Evolutionary conservation across 2,329 filamentous ascomycete genomes (phyloP).

Genomic region (Ascochyta lentis): DNA sequence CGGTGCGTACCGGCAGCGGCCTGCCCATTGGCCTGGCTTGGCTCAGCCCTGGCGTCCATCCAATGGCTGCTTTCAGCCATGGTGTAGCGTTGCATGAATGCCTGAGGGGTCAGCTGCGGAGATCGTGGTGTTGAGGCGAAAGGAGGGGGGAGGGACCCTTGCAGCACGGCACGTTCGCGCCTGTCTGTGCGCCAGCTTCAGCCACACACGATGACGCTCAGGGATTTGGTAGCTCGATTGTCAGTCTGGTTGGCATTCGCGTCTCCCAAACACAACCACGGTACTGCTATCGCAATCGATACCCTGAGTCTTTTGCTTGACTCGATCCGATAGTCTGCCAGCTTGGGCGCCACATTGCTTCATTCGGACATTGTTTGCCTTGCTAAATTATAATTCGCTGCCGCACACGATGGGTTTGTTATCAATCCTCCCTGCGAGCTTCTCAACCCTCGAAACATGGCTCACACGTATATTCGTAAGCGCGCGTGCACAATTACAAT

Average conservation of each 20-base stretch:
- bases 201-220: conserved; percentile 20
- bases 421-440: conserved; percentile 67
- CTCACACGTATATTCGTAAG: conserved; percentile 68
- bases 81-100: conserved; percentile 16
- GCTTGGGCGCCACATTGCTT: neutral
- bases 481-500: neutral
- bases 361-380: neutral
- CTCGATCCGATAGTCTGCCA: neutral
- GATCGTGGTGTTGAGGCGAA: conserved; percentile 22
- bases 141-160: conserved; percentile 7
- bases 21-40: conserved; percentile 17
- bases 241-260: neutral
- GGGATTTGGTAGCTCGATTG: neutral
- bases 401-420: conserved; percentile 65
- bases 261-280: conserved; percentile 5
- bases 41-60: conserved; percentile 10
- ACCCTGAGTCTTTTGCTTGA: neutral
- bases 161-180: no score
- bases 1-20: conserved; percentile 7
- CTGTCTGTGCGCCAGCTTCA: conserved; percentile 16
- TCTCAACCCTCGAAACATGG: conserved; percentile 67
- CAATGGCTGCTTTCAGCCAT: conserved; percentile 15
- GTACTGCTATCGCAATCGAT: neutral
- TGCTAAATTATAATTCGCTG: neutral
- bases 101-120: conserved; percentile 27